Evolutionary conservation across 129 eudicot genomes (phyloP), one percentile per base, ranked within the genome.

Genomic region (Glebionis coronaria): DNA sequence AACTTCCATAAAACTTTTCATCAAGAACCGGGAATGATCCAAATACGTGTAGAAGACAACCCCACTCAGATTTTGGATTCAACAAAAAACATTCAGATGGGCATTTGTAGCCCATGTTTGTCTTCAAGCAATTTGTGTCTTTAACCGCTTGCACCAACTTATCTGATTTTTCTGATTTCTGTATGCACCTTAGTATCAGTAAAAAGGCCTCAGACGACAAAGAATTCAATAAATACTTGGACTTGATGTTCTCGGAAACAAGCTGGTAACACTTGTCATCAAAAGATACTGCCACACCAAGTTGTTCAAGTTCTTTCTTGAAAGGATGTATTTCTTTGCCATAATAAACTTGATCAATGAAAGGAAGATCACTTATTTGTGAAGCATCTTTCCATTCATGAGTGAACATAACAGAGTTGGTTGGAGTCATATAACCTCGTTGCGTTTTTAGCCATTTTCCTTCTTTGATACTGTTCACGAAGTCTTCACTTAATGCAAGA

Each of bases 291-390:
- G 45, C 61, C 69, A 85, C 87, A 3, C 81, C 87, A 20, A 85
- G 69, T 9, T 76, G 61, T 56, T 70, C 40, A 3, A 82, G 69
- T 69, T 85, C 82, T 35, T 60, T 29, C 54, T 69, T 61, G 49
- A 68, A 85, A 65, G 13, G 23, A 1, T 55, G 29, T 28, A 85
- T 19, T 3, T 70, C 82, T 2, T 53, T 16, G 5, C 87, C 91
- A 67, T 82, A 85, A 27, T 76, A 82, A 10, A 19, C 55, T 50
- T 76, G 67, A 79, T 85, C 91, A 18, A 85, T 66, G 49, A 82
- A 82, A 2, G 83, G 84, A 47, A 84, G 72, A 18, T 75, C 25
- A 20, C 84, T 85, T 45, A 85, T 51, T 14, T 76, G 69, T 20
- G 77, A 65, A 31, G 85, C 91, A 65, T 73, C 80, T 47, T 51